phyloP scores from a whole-genome alignment of 2,329 filamentous ascomycete species.

The Ascocoryne sarcoides region DNA sequence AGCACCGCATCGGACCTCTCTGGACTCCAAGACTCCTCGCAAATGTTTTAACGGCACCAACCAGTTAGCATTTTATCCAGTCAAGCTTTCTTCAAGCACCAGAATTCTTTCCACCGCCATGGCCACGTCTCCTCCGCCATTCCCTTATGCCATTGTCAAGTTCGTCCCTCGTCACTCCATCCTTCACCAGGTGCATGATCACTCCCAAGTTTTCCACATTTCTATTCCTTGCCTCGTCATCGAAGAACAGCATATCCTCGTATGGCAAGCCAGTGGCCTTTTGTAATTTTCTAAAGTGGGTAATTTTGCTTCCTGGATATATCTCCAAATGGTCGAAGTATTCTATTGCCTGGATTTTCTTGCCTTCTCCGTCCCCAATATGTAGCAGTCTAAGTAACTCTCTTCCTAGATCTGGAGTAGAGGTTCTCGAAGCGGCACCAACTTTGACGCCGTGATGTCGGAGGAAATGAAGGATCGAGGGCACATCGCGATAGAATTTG shows the following conservation, averaged over 20 bases:
- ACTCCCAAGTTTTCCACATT: conserved; percentile 71
- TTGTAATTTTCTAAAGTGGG: conserved; percentile 69
- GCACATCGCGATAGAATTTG: conserved; percentile 63
- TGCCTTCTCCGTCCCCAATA: conserved; percentile 32
- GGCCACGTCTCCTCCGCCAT: conserved; percentile 59
- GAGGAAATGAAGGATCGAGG: conserved; percentile 51
- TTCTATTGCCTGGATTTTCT: conserved; percentile 40
- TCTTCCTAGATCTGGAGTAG: conserved; percentile 67
- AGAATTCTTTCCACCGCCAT: no score
- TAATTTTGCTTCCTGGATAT: conserved; percentile 73
- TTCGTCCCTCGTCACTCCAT: conserved; percentile 70
- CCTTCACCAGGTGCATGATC: conserved; percentile 61
- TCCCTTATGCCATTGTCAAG: conserved; percentile 70
- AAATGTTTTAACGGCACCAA: no score
- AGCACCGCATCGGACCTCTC: no score
- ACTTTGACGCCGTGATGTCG: conserved; percentile 42
- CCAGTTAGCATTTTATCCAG: no score
- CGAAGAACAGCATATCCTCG: conserved; percentile 90
- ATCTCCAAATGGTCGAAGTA: conserved; percentile 57
- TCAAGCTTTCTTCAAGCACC: no score
- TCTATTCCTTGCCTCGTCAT: conserved; percentile 79
- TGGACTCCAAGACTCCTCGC: no score
- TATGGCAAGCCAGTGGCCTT: conserved; percentile 62
- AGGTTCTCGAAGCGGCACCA: conserved; percentile 72
- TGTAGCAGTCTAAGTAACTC: conserved; percentile 73